phyloP scores from a whole-genome alignment of 768 basidiomycete genomes.

The Phanerodontia chrysosporium region DNA sequence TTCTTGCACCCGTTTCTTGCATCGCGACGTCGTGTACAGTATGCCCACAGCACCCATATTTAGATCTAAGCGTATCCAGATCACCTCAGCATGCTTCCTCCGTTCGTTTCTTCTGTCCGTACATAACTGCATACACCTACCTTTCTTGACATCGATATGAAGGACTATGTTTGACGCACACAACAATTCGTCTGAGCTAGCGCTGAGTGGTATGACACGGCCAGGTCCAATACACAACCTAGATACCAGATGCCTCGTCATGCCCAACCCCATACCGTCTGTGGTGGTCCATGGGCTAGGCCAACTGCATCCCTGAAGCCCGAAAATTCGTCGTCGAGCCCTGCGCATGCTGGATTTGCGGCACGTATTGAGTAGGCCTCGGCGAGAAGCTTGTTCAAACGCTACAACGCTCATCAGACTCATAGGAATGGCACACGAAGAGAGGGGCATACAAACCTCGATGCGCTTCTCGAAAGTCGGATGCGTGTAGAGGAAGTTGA shows the following conservation, averaged over 20 bases:
- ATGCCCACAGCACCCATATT: no score
- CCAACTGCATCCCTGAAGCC: not conserved
- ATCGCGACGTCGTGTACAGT: no score
- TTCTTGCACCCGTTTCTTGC: no score
- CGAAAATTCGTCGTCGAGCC: not conserved
- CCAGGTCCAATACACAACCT: no score
- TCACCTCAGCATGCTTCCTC: no score
- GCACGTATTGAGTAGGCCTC: conserved; percentile 53
- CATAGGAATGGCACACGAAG: not conserved
- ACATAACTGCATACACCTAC: no score
- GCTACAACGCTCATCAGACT: conserved; percentile 11
- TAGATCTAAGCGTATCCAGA: no score
- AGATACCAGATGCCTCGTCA: not conserved
- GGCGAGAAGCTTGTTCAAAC: conserved; percentile 48
- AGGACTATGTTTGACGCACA: no score
- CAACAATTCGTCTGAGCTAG: no score
- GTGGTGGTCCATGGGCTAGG: not conserved
- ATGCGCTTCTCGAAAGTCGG: conserved; percentile 71
- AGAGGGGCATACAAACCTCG: conserved; percentile 43
- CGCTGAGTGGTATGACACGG: no score
- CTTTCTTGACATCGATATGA: no score
- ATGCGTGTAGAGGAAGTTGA: conserved; percentile 78
- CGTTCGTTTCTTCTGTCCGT: no score
- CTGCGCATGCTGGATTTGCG: conserved; percentile 51
- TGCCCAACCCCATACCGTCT: not conserved